Evolutionary conservation across 2,329 filamentous ascomycete species (phyloP), one percentile per base, ranked within the genome.

Genomic region (Mycosphaerelloides madeirae): DNA sequence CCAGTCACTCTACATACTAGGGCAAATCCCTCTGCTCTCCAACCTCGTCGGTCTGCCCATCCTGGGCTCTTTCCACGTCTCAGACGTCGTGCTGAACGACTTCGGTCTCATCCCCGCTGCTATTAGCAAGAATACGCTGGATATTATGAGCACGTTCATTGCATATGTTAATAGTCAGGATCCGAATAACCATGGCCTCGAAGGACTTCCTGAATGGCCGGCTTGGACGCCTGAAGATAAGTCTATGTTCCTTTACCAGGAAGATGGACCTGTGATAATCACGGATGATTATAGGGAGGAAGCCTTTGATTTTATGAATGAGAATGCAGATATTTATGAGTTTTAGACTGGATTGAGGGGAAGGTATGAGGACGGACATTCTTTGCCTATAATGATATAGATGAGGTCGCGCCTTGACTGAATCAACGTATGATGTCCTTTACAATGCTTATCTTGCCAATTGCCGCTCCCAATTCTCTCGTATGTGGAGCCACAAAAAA

Each of bases 31-130:
- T 7, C 43, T 58, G 66, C 74, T 91, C 1, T 68, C 81, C 0
- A 82, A 88, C 66, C 66, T 84, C 68, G 79, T 82, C 58, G 81
- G 82, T 9, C 83, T 80, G 0, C 83, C 86, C 0, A 66, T 90
- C 38, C 64, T 91, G 0, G 87, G 87, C 18, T 90, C 85, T 0
- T 85, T 87, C 66, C 87, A 93, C 62, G 49, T 31, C 16, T 81
- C 78, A 46, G 82, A 82, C 1, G 64, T 84, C 78, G 33, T 50
- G 1, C 22, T 52, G 2, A 44, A 46, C 29, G n/a, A 13, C n/a
- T 51, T 48, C 14, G 50, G 50, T 5, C 25, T 33, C 2, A 11
- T 52, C 2, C 44, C 52, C 2, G 16, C 39, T 2, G 11, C 36
- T 19, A 20, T 51, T 3, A 38, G 31, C 11, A 42, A 38, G 20